Evolutionary conservation across 2,329 filamentous ascomycete genomes (phyloP).

Genomic region (Fusarium nygamai): DNA sequence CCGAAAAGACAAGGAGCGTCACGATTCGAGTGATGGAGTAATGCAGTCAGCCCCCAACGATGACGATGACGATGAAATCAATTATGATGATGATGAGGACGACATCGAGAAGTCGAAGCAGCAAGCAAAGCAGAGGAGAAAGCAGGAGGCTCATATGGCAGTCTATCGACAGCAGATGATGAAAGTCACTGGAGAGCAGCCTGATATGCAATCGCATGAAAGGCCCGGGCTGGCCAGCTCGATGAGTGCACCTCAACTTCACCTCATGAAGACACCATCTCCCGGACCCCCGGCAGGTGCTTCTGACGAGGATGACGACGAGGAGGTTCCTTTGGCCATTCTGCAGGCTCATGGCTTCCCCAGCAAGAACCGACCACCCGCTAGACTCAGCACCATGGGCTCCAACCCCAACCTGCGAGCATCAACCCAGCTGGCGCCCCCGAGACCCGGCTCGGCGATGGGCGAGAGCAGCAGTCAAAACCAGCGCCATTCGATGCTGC

Average conservation of each 20-base stretch:
- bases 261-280: slow-evolving; percentile 49
- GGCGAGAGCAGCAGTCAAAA: slow-evolving; percentile 55
- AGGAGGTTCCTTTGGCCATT: slow-evolving; percentile 87
- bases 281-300: slow-evolving; percentile 56
- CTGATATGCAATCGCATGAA: slow-evolving; percentile 49
- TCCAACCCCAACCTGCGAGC: slow-evolving; percentile 78
- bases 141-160: slow-evolving; percentile 89
- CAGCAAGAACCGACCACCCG: slow-evolving; percentile 78
- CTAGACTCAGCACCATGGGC: slow-evolving; percentile 68
- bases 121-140: slow-evolving; percentile 79
- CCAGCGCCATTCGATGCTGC: slow-evolving; percentile 63
- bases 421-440: slow-evolving; percentile 54
- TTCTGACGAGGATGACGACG: slow-evolving; percentile 87
- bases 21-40: slow-evolving; percentile 56
- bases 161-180: slow-evolving; percentile 96
- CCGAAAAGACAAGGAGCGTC: slow-evolving; percentile 76
- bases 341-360: slow-evolving; percentile 91
- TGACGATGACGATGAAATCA: slow-evolving; percentile 69
- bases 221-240: slow-evolving; percentile 67
- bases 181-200: slow-evolving; percentile 84
- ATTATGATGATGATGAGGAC: slow-evolving; percentile 80
- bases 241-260: slow-evolving; percentile 71
- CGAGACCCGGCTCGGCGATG: slow-evolving; percentile 64
- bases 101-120: slow-evolving; percentile 79
- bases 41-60: slow-evolving; percentile 60